phyloP scores from a whole-genome alignment of 805 yeast species.

The Kuraishia hungarica region DNA sequence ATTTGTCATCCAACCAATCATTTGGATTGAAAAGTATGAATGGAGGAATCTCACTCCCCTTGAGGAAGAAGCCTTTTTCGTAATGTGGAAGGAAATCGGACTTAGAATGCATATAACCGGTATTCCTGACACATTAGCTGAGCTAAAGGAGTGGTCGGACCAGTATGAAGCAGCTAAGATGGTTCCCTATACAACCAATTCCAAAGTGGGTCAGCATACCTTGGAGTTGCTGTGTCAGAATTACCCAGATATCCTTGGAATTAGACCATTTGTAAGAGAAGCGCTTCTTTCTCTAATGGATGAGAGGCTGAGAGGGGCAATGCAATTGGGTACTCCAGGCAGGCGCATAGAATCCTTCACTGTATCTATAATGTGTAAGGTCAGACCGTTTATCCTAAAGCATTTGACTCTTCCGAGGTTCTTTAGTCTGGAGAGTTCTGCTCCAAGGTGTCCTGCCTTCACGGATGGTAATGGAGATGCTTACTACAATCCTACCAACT shows the following conservation, averaged over 20 bases:
- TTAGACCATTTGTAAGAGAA: background rate
- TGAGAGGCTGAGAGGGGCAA: background rate
- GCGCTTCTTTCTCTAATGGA: background rate
- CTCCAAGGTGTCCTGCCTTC: background rate
- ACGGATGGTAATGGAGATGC: background rate
- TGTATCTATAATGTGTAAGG: background rate
- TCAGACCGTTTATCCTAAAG: background rate
- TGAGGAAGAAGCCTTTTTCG: background rate
- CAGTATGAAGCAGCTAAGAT: background rate
- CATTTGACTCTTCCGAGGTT: background rate
- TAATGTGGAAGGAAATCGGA: background rate
- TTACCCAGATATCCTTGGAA: background rate
- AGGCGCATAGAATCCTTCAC: background rate
- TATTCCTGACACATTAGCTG: background rate
- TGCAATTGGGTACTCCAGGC: background rate
- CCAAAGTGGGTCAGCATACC: background rate
- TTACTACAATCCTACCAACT: background rate
- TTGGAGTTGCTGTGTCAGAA: background rate
- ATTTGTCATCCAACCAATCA: background rate
- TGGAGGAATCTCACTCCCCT: background rate
- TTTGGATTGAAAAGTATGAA: background rate
- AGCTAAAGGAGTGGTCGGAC: background rate
- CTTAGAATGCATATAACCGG: background rate
- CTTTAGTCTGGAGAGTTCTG: background rate
- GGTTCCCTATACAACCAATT: background rate